Percentiles rank a stretch among this genome's conserved stretches.
Conservation (phyloP, 306 rosid genomes). For the Pachyrhizus erosus region DNA sequence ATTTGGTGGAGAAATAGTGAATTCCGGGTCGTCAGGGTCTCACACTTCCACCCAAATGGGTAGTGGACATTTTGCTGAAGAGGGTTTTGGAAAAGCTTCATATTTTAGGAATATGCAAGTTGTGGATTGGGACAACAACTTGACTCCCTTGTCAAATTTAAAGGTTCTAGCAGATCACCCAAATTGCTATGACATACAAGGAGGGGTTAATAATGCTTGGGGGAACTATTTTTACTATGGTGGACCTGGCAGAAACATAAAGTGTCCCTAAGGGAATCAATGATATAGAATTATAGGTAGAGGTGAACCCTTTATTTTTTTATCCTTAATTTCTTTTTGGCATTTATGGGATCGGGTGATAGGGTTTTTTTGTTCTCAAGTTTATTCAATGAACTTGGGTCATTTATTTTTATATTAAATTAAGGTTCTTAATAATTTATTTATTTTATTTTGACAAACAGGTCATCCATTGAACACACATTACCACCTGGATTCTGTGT, state of each 20-base stretch:
- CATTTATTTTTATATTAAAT: conserved; percentile 43
- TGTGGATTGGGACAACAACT: conserved; percentile 82
- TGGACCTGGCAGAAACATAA: conserved; percentile 84
- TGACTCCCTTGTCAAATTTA: conserved; percentile 64
- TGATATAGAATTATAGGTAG: conserved; percentile 16
- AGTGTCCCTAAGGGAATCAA: conserved; percentile 64
- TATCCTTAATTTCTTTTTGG: not conserved
- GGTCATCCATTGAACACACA: conserved; percentile 55
- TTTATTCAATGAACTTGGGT: conserved; percentile 50
- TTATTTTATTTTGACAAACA: conserved; percentile 42
- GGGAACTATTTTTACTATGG: conserved; percentile 89
- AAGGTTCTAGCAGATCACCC: conserved; percentile 80
- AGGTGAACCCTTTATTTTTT: conserved; percentile 11
- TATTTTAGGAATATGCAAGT: conserved; percentile 76
- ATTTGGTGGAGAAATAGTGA: conserved; percentile 84
- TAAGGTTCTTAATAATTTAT: conserved; percentile 36
- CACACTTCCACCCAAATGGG: conserved; percentile 92
- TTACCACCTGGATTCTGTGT: conserved; percentile 47
- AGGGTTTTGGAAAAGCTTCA: conserved; percentile 78
- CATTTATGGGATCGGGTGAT: conserved; percentile 37
- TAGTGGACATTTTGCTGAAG: conserved; percentile 77
- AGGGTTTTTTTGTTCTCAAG: conserved; percentile 50
- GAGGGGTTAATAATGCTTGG: conserved; percentile 75
- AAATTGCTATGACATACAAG: conserved; percentile 79
- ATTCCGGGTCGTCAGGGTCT: conserved; percentile 54